phyloP scores from a whole-genome alignment of 2,329 filamentous ascomycete species.

The Talaromyces islandicus region DNA sequence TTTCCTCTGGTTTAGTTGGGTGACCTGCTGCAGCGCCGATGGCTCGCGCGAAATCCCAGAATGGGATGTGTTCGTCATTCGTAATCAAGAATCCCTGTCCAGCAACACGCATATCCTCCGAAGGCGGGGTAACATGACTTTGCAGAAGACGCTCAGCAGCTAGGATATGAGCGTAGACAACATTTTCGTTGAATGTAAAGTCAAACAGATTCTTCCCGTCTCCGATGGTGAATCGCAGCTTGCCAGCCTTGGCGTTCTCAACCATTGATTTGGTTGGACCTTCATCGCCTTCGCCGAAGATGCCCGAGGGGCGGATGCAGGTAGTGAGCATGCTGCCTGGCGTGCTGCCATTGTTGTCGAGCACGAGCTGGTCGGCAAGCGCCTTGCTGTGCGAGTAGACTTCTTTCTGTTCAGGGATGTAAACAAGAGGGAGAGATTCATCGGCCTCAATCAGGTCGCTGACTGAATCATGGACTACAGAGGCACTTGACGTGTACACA shows the following conservation, averaged over 20 bases:
- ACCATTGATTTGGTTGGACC: background rate
- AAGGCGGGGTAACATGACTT: conserved; percentile 7
- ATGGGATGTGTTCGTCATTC: conserved; percentile 3
- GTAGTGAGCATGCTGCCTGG: background rate
- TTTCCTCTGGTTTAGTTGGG: background rate
- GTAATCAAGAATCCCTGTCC: conserved; percentile 4
- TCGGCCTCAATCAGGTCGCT: conserved; percentile 15
- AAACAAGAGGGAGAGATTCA: conserved; percentile 12
- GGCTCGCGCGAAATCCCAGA: conserved; percentile 3
- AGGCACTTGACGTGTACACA: conserved; percentile 16
- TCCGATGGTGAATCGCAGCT: conserved; percentile 16
- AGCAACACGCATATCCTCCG: background rate
- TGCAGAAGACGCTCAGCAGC: conserved; percentile 22
- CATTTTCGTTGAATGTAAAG: conserved; percentile 23
- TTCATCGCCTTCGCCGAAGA: background rate
- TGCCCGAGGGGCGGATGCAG: conserved; percentile 1
- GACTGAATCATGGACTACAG: conserved; percentile 15
- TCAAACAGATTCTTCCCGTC: conserved; percentile 24
- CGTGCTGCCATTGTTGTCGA: background rate
- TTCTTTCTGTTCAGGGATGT: background rate
- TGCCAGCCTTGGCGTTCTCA: background rate
- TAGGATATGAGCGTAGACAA: conserved; percentile 21
- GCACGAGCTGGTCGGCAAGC: conserved; percentile 1
- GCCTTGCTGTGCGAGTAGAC: conserved; percentile 3
- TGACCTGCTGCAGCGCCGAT: background rate